phyloP scores from a whole-genome alignment of 495 filamentous ascomycete species.

The Penicillium atrosanguineum region DNA sequence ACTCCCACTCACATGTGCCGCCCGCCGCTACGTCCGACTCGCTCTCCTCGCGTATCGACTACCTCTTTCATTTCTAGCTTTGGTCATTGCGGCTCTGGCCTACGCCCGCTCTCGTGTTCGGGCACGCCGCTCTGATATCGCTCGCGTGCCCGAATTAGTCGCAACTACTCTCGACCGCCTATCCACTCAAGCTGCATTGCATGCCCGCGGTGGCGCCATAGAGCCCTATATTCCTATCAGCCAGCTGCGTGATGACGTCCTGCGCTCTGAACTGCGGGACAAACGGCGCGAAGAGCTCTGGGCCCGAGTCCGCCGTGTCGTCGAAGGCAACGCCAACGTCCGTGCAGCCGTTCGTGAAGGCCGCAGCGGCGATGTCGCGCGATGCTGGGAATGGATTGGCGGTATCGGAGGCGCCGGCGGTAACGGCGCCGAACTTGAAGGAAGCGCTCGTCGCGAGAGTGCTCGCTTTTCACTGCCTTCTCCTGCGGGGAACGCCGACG shows the following conservation, averaged over 20 bases:
- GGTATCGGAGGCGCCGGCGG: conserved; percentile 45
- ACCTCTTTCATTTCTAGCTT: conserved; percentile 72
- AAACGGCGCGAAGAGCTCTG: conserved; percentile 73
- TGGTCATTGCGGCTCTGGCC: conserved; percentile 44
- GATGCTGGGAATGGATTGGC: conserved; percentile 97
- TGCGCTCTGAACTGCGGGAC: conserved; percentile 76
- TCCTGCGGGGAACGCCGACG: conserved; percentile 14
- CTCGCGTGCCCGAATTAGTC: conserved; percentile 74
- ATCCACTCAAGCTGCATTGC: conserved; percentile 73
- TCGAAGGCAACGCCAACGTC: conserved; percentile 92
- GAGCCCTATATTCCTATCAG: conserved; percentile 82
- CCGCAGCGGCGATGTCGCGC: conserved; percentile 77
- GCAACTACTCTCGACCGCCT: conserved; percentile 78
- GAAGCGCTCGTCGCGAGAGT: conserved; percentile 41
- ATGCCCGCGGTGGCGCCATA: conserved; percentile 59
- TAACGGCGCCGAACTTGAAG: conserved; percentile 34
- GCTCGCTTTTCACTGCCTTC: conserved; percentile 34
- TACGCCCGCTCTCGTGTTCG: conserved; percentile 58
- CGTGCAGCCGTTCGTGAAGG: conserved; percentile 80
- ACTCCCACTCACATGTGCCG: conserved; percentile 80
- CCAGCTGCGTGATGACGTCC: conserved; percentile 86
- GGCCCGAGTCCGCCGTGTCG: conserved; percentile 74
- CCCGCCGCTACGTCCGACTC: conserved; percentile 86
- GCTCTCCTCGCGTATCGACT: conserved; percentile 94
- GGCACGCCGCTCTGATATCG: conserved; percentile 58